A percentile compares a stretch with the other conserved stretches of the same genome.
Evolutionary conservation across 768 basidiomycete genomes (phyloP).

Genomic region (Psilocybe tampanensis): DNA sequence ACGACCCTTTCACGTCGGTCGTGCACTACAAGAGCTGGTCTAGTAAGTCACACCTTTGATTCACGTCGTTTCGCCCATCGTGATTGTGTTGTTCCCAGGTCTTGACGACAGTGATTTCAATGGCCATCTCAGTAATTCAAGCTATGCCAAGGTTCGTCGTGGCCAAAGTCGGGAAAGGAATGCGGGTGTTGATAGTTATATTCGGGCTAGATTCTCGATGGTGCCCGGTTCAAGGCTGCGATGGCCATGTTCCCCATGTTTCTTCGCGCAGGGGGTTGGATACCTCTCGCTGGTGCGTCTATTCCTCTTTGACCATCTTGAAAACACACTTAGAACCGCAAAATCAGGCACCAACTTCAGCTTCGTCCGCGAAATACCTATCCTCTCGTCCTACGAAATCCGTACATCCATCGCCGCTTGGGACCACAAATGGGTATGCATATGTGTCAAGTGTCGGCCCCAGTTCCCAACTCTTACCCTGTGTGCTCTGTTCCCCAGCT

Average conservation of each 20-base stretch:
- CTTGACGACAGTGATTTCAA: conserved; percentile 77
- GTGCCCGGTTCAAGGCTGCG: conserved; percentile 49
- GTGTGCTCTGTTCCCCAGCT: conserved; percentile 38
- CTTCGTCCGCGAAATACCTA: conserved; percentile 73
- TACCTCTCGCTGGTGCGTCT: conserved; percentile 55
- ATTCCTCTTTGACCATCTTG: conserved; percentile 10
- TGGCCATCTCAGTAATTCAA: conserved; percentile 79
- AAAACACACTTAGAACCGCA: background rate
- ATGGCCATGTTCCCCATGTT: conserved; percentile 57
- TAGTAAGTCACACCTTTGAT: conserved; percentile 41
- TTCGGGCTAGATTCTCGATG: conserved; percentile 46
- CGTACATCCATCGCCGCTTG: conserved; percentile 58
- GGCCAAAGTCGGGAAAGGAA: background rate
- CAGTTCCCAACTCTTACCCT: background rate
- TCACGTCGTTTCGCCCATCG: background rate
- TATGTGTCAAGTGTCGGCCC: conserved; percentile 29
- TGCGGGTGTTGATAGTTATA: background rate
- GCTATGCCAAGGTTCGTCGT: conserved; percentile 66
- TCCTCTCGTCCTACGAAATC: conserved; percentile 63
- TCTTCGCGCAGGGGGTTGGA: conserved; percentile 60
- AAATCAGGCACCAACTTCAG: conserved; percentile 62
- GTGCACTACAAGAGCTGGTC: conserved; percentile 52
- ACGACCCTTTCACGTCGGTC: conserved; percentile 52
- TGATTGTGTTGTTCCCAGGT: conserved; percentile 44
- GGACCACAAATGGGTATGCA: conserved; percentile 89